These are phyloP conservation scores for Trichoderma parareesei DNA, from an alignment of 495 filamentous ascomycete genomes.

Conservation along the genomic window DNA sequence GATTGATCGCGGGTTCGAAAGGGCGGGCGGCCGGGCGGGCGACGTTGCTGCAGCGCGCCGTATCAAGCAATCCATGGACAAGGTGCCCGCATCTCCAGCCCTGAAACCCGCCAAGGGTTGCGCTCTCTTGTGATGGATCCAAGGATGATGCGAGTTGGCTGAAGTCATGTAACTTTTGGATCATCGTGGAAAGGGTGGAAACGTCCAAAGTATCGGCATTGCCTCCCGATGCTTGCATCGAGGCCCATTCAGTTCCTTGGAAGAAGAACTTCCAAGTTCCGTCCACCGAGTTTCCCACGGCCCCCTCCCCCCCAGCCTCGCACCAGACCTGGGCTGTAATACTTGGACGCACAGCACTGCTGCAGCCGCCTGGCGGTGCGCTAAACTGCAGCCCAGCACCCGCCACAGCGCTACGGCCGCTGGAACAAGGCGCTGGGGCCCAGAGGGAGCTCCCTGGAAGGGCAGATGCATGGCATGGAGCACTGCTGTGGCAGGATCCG, in stretches of 20 bases:
- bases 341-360: background rate
- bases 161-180: too few relatives aligned
- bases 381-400: background rate
- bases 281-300: too few relatives aligned
- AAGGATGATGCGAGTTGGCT: too few relatives aligned
- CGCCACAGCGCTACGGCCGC: background rate
- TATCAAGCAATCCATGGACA: too few relatives aligned
- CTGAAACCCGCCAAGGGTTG: background rate
- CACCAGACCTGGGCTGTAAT: too few relatives aligned
- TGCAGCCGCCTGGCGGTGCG: background rate
- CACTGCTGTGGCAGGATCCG: background rate
- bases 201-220: too few relatives aligned
- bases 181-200: too few relatives aligned
- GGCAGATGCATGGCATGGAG: background rate
- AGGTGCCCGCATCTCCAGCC: background rate
- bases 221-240: too few relatives aligned
- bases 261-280: too few relatives aligned
- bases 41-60: background rate
- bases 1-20: background rate
- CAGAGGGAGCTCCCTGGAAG: background rate
- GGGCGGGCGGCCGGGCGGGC: background rate
- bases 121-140: background rate
- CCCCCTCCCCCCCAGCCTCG: background rate
- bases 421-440: background rate
- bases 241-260: too few relatives aligned